Percentiles rank a stretch among this genome's conserved stretches.
phyloP scores from a whole-genome alignment of 306 rosid species.

The Casuarina glauca region DNA sequence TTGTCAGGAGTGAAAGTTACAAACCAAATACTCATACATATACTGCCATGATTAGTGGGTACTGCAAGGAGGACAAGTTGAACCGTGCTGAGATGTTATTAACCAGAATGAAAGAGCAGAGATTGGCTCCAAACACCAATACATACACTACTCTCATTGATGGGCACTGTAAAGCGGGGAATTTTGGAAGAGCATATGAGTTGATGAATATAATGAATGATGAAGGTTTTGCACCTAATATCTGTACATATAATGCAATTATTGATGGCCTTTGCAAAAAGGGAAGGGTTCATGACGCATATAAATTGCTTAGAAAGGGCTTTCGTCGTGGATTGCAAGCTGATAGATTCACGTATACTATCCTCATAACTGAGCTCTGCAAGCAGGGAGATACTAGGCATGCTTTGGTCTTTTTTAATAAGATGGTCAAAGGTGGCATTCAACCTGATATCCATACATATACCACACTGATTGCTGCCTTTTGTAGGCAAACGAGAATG shows the following conservation, averaged over 20 bases:
- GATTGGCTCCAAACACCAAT: constrained; percentile 68
- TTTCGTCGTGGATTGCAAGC: constrained; percentile 44
- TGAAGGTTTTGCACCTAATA: constrained; percentile 75
- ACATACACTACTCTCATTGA: constrained; percentile 73
- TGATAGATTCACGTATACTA: constrained; percentile 68
- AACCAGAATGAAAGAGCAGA: constrained; percentile 85
- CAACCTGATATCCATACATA: constrained; percentile 73
- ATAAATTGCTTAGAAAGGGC: constrained; percentile 53
- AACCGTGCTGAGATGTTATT: constrained; percentile 85
- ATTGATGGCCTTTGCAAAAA: constrained; percentile 71
- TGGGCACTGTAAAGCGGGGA: constrained; percentile 75
- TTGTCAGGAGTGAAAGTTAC: constrained; percentile 76
- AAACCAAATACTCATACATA: constrained; percentile 84
- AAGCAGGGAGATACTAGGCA: constrained; percentile 54
- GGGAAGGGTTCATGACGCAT: constrained; percentile 70
- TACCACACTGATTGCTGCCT: constrained; percentile 72
- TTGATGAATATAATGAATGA: constrained; percentile 61
- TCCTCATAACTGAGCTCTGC: constrained; percentile 76
- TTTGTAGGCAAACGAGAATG: constrained; percentile 65
- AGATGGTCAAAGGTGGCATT: constrained; percentile 78
- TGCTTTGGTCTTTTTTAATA: constrained; percentile 66
- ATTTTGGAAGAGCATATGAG: constrained; percentile 63
- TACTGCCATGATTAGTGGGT: constrained; percentile 88
- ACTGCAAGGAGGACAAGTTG: constrained; percentile 68
- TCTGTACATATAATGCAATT: constrained; percentile 73